Base-by-base conservation (phyloP, 1,284 basidiomycete genomes). In the Hymenochaete sp. region DNA sequence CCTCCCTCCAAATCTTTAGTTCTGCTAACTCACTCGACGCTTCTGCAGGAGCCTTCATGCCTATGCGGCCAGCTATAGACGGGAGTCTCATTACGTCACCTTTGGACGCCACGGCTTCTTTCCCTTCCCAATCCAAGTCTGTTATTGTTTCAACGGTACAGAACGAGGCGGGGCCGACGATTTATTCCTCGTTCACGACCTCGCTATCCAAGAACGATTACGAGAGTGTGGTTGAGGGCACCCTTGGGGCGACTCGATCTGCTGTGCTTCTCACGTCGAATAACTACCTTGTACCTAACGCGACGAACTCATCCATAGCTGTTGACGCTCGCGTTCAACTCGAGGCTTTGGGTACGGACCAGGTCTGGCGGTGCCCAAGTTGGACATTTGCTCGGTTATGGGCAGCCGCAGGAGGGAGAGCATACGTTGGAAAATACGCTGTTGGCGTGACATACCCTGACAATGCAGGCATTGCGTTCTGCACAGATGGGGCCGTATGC, bases 381-480 rank as follows among this genome's bases (percentile, higher is more conserved):
- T 83, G 82, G 76, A 77, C 76, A 5, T 79, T 86, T 44, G 77
- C 81, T 0, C 65, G 75, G 22, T 70, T 66, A 49, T 89, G 82
- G 80, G 75, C 74, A 1, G 55, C 61, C 19, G 59, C 70, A 38
- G 84, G 85, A 10, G 84, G 80, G 4, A 68, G 60, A 14, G 82
- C 77, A 8, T 89, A 71, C 58, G 77, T 87, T 9, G 85, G 79
- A 14, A 61, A 82, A 55, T 89, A 76, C 63, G 65, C 65, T 32
- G 60, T 80, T 38, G 87, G 87, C 9, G 73, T 77, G 22, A 74
- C 75, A 8, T 88, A 89, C 60, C 75, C 79, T 2, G 69, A 67
- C 39, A 89, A 88, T 59, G 65, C 64, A 3, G 65, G 51, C 1
- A 64, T 75, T 26, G 52, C 71, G 0, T 75, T 70, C 56, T 86